Evolutionary conservation across 306 rosid species (phyloP), one percentile per base, ranked within the genome.

Genomic region (Urtica urens): DNA sequence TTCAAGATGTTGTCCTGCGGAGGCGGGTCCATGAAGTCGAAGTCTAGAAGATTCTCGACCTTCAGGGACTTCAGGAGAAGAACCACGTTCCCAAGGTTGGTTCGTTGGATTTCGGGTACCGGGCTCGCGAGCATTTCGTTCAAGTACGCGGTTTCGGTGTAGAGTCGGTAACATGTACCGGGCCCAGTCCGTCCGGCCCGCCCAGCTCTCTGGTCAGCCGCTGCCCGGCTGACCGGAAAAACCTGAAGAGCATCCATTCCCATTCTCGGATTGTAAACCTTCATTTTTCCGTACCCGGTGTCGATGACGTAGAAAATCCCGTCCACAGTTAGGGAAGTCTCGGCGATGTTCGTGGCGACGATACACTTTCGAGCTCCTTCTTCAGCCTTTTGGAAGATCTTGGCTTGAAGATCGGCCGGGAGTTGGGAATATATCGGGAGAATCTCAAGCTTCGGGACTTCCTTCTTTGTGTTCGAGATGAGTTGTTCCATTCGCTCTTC

Each of bases 141-240:
- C 31, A 81, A 59, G 72, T 90, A 90, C 22, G 97, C 97, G 66
- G 58, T 85, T 62, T 90, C 94, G 0, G 97, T 90, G 49, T 78
- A 90, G 60, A 90, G 47, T 19, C 97, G 78, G 57, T 84, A 90
- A 64, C 97, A 90, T 9, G 95, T 90, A 22, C 97, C 97, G 18
- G 97, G 97, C 44, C 97, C 97, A 19, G 97, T 90, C 79, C 97
- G 75, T 68, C 97, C 97, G 37, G 97, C 97, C 53, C 97, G 86
- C 49, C 97, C 97, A 47, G 95, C 71, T 55, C 97, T 95, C 76
- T 90, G 97, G 55, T 90, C 92, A 46, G 95, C 97, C 68, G 97
- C 97, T 61, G 97, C 97, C 23, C 87, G 94, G 54, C 97, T 90
- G 52, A 69, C 86, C 22, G 97, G 97, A 70, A 90, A 90, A 60